Percentiles rank a stretch among this genome's conserved stretches.
Conservation (phyloP, 2,329 filamentous ascomycete species). For the Exophiala dermatitidis region DNA sequence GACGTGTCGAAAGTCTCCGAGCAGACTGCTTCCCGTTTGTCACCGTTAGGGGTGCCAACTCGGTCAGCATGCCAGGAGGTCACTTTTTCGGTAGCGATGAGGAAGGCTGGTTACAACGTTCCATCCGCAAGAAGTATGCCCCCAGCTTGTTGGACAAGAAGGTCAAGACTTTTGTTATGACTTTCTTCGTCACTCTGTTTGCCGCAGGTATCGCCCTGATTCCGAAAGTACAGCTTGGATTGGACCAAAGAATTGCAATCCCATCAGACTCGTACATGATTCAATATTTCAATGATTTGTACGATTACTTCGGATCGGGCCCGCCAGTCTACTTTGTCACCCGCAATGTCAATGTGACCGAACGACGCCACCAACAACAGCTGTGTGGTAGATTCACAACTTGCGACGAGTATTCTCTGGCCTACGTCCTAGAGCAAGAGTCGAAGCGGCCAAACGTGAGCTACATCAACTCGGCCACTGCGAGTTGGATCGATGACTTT, state of each 20-base stretch:
- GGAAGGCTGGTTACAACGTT: constrained; percentile 73
- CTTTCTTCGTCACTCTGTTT: constrained; percentile 80
- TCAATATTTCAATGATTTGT: constrained; percentile 91
- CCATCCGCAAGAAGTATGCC: constrained; percentile 86
- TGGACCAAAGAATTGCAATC: constrained; percentile 91
- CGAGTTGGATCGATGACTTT: constrained; percentile 96
- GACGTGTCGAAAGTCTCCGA: constrained; percentile 76
- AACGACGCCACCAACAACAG: constrained; percentile 69
- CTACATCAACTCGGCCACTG: constrained; percentile 79
- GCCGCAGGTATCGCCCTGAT: constrained; percentile 77
- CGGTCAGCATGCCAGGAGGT: constrained; percentile 56
- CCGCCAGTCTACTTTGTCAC: constrained; percentile 97
- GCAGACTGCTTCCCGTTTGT: constrained; percentile 91
- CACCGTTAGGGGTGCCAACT: constrained; percentile 67
- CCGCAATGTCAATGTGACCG: constrained; percentile 68
- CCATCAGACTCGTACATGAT: constrained; percentile 93
- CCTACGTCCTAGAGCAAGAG: constrained; percentile 89
- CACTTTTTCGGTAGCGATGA: constrained; percentile 68
- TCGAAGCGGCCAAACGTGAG: constrained; percentile 81
- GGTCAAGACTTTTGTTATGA: constrained; percentile 67
- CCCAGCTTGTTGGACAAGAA: constrained; percentile 72
- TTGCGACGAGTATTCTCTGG: constrained; percentile 73
- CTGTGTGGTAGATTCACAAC: constrained; percentile 87
- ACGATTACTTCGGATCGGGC: constrained; percentile 82
- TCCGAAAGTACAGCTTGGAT: constrained; percentile 73